phyloP scores from a whole-genome alignment of 2,329 filamentous ascomycete genomes.

The Pseudocercospora macadamiae region DNA sequence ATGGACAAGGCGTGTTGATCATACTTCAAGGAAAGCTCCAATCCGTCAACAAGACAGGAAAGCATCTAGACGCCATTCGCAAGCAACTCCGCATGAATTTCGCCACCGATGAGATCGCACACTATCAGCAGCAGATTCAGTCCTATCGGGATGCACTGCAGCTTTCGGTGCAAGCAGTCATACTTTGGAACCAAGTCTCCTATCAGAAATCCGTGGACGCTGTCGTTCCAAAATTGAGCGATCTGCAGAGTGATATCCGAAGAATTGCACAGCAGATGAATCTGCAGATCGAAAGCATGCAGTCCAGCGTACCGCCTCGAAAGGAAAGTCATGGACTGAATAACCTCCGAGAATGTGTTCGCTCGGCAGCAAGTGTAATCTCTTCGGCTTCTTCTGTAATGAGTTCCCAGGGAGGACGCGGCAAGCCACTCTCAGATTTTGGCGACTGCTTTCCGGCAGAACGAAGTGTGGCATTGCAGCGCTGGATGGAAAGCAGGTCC shows the following conservation, averaged over 20 bases:
- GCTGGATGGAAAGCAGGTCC: not conserved
- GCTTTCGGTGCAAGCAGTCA: conserved; percentile 5
- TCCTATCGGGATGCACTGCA: conserved; percentile 7
- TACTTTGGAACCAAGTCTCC: conserved; percentile 5
- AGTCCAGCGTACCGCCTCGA: not conserved
- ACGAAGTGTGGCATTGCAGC: not conserved
- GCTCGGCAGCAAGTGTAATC: conserved; percentile 8
- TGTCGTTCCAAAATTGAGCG: not conserved
- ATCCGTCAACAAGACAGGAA: conserved; percentile 1
- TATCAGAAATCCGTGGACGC: not conserved
- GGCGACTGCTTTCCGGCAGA: conserved; percentile 5
- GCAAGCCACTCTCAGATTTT: not conserved
- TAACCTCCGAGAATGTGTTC: conserved; percentile 2
- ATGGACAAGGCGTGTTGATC: not conserved
- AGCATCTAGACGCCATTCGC: not conserved
- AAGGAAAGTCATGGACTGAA: not conserved
- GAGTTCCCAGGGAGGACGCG: not conserved
- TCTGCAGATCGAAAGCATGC: not conserved
- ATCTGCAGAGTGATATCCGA: conserved; percentile 6
- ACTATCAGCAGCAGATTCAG: not conserved
- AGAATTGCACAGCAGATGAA: conserved; percentile 1
- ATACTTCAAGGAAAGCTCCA: not conserved
- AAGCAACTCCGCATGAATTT: conserved; percentile 11
- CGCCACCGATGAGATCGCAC: not conserved
- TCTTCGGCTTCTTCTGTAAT: conserved; percentile 6